These are phyloP conservation scores for Lentithecium fluviatile DNA, from an alignment of 495 filamentous ascomycete species.

Conservation along the genomic window DNA sequence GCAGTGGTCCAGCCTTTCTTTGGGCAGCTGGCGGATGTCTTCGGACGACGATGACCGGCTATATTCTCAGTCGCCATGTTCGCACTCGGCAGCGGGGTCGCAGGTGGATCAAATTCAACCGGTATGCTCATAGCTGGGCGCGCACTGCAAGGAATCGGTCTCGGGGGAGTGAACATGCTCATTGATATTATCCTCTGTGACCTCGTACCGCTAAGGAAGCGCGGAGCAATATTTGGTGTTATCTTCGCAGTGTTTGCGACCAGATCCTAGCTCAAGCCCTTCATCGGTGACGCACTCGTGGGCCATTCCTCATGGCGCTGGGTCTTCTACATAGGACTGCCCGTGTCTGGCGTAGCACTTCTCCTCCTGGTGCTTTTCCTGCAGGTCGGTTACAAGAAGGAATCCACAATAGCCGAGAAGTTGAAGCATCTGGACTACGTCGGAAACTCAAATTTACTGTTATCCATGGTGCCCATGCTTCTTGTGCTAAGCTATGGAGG, in stretches of 20 bases:
- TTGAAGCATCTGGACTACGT: slow-evolving; percentile 18
- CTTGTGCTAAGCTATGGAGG: slow-evolving; percentile 2
- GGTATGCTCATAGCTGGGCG: slow-evolving; percentile 31
- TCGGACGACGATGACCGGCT: slow-evolving; percentile 14
- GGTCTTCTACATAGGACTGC: slow-evolving; percentile 31
- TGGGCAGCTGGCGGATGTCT: slow-evolving; percentile 24
- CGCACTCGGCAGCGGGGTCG: slow-evolving; percentile 19
- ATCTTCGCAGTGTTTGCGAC: slow-evolving; percentile 35
- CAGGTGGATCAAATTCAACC: slow-evolving; percentile 3
- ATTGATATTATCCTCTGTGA: slow-evolving; percentile 44
- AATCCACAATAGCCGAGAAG: not conserved
- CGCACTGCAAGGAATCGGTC: slow-evolving; percentile 27
- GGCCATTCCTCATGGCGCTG: slow-evolving; percentile 27
- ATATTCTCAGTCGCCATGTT: slow-evolving; percentile 20
- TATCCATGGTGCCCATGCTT: not conserved
- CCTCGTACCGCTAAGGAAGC: slow-evolving; percentile 43
- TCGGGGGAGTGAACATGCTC: slow-evolving; percentile 32
- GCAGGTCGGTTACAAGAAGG: slow-evolving; percentile 11
- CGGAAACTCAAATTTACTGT: slow-evolving; percentile 16
- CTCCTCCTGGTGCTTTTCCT: slow-evolving; percentile 13
- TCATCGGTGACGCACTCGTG: slow-evolving; percentile 42
- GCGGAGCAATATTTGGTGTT: slow-evolving; percentile 41
- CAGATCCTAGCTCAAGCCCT: slow-evolving; percentile 43
- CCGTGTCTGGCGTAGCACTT: slow-evolving; percentile 6
- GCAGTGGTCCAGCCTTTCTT: slow-evolving; percentile 20